Evolutionary conservation across 768 basidiomycete species (phyloP).

Genomic region (Trametes cubensis): DNA sequence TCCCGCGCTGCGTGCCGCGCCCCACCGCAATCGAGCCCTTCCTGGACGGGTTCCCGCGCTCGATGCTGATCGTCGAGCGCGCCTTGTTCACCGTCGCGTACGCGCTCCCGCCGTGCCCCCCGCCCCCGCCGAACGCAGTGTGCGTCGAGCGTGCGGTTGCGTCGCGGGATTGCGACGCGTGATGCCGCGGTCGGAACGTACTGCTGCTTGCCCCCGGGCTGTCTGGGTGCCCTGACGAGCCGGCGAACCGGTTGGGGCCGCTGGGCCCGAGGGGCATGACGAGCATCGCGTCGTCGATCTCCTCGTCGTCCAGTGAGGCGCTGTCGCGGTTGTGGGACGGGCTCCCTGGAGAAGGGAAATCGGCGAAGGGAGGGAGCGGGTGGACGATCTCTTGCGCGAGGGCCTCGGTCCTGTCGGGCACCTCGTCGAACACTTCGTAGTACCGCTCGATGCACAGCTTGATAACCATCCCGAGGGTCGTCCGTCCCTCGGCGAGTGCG

Average conservation of each 20-base stretch:
- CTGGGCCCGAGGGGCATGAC: conserved; percentile 68
- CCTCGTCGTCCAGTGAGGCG: conserved; percentile 62
- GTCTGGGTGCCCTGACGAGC: conserved; percentile 1
- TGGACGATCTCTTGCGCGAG: conserved; percentile 14
- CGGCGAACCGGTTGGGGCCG: conserved; percentile 12
- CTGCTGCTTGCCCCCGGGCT: conserved; percentile 7
- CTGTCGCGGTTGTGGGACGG: conserved; percentile 36
- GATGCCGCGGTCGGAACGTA: conserved; percentile 20
- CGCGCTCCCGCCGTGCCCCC: conserved; percentile 30
- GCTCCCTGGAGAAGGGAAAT: conserved; percentile 21
- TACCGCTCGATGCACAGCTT: conserved; percentile 81
- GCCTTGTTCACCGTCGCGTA: conserved; percentile 45
- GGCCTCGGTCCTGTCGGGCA: conserved; percentile 71
- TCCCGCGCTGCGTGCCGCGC: conserved; percentile 57
- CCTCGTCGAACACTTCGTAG: conserved; percentile 85
- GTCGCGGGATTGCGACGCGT: conserved; percentile 29
- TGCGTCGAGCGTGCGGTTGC: conserved; percentile 39
- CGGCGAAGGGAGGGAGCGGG: conserved; percentile 20
- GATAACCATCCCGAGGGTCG: conserved; percentile 71
- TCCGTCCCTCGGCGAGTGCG: conserved; percentile 46
- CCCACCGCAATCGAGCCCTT: conserved; percentile 70
- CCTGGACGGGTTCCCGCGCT: conserved; percentile 42
- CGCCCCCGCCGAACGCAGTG: conserved; percentile 31
- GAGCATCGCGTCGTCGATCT: conserved; percentile 74
- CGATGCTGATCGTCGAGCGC: conserved; percentile 68